These are phyloP conservation scores for Colletotrichum godetiae DNA, from an alignment of 2,329 filamentous ascomycete genomes.

Conservation along the genomic window DNA sequence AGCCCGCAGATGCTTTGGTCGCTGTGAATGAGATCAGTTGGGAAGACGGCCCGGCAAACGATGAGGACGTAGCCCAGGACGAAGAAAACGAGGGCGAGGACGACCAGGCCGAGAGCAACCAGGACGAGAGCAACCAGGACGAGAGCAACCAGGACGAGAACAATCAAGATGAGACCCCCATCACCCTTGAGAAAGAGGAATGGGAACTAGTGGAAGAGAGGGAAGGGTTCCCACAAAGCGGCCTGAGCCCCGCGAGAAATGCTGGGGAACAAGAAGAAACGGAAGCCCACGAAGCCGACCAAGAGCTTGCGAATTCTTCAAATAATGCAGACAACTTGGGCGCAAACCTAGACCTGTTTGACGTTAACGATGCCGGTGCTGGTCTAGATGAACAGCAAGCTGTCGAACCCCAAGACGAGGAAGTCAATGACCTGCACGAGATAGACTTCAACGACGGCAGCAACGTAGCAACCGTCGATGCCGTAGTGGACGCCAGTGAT, in stretches of 20 bases:
- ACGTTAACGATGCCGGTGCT: conserved; percentile 1
- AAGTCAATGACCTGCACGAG: conserved; percentile 39
- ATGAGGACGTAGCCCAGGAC: neutral
- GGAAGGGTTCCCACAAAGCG: conserved; percentile 18
- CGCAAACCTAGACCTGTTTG: neutral
- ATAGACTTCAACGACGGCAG: conserved; percentile 50
- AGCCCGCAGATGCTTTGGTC: neutral
- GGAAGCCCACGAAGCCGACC: conserved; percentile 17
- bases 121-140: too few species aligned
- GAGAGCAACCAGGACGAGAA: neutral
- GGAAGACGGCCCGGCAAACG: conserved; percentile 25
- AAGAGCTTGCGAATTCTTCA: conserved; percentile 36
- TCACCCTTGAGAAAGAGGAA: conserved; percentile 1
- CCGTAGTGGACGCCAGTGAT: neutral
- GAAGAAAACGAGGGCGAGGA: neutral
- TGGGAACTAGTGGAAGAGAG: conserved; percentile 22
- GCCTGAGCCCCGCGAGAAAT: conserved; percentile 32
- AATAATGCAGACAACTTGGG: conserved; percentile 36
- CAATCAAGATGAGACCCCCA: neutral
- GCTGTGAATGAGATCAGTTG: conserved; percentile 38
- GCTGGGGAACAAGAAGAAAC: conserved; percentile 23
- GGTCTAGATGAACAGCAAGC: conserved; percentile 23
- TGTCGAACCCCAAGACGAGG: conserved; percentile 7
- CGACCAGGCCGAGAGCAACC: neutral
- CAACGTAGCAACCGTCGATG: conserved; percentile 46